Evolutionary conservation across 192 early-diverging fungal genomes (phyloP).

Genomic region (Backusella luteola): DNA sequence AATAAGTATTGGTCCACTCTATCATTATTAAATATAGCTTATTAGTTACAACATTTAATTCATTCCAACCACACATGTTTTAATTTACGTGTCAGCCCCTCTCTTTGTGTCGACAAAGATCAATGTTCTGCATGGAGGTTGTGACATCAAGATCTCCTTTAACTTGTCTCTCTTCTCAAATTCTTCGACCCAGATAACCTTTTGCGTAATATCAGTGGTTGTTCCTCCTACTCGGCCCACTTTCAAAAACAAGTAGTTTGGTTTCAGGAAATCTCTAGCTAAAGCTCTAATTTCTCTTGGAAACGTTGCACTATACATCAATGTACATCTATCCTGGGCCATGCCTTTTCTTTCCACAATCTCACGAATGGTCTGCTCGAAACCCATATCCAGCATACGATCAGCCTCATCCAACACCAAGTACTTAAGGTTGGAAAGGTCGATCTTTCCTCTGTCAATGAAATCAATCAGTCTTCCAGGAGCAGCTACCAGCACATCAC

Average conservation of each 20-base stretch:
- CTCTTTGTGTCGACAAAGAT: conserved; percentile 86
- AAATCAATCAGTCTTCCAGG: conserved; percentile 86
- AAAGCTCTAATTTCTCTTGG: conserved; percentile 70
- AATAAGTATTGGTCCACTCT: conserved; percentile 63
- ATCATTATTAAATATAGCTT: neutral
- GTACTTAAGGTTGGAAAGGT: conserved; percentile 47
- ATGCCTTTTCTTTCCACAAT: conserved; percentile 49
- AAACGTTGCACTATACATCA: conserved; percentile 93
- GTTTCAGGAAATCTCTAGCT: conserved; percentile 54
- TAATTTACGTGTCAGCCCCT: conserved; percentile 58
- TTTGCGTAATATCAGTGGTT: conserved; percentile 59
- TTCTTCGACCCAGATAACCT: conserved; percentile 49
- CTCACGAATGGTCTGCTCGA: conserved; percentile 68
- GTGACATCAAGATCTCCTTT: conserved; percentile 48
- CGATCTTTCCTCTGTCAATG: conserved; percentile 49
- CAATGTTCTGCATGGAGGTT: conserved; percentile 62
- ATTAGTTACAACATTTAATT: neutral
- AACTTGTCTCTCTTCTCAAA: conserved; percentile 27
- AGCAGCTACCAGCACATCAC: conserved; percentile 92
- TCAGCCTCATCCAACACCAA: conserved; percentile 95
- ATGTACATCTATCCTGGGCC: conserved; percentile 66
- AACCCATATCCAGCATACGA: conserved; percentile 91
- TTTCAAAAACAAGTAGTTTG: conserved; percentile 67
- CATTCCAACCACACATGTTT: neutral
- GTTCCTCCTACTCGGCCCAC: conserved; percentile 63